Base-by-base conservation (phyloP, 1,284 basidiomycete genomes). In the Heterobasidion annosum region DNA sequence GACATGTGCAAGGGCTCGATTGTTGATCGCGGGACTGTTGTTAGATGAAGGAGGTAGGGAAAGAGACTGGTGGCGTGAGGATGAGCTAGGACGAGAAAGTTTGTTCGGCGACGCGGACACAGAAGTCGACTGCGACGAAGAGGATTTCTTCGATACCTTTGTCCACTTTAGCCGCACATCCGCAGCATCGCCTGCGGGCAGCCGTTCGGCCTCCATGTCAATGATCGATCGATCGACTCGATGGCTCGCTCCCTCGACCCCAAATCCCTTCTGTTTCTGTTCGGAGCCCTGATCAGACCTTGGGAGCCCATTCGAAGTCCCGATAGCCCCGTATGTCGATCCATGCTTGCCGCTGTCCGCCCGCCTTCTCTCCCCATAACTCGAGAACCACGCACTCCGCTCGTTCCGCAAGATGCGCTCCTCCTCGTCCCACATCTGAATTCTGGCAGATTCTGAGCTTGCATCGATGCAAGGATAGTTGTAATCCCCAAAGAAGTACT, bases 401-500 rank as follows among this genome's bases (percentile, higher is more conserved):
- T 86, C 82, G 63, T 88, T 75, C 46, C 81, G 70, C 58, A 88
- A 64, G 40, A 88, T 82, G 46, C 83, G 70, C 64, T 87, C 85
- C 65, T 85, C 84, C 62, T 83, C 86, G 47, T 78, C 77, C 87
- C 85, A 86, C 68, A 90, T 87, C 46, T 68, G 67, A 55, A 66
- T 68, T 59, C 80, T 72, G 42, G 88, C 88, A 52, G 74, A 67
- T 70, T 93, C 82, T 48, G 89, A 82, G 65, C 85, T 91, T 40
- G 91, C 85, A 63, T 95, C 93, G 56, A 95, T 85, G 59, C 84
- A 86, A 0, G 92, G 92, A 66, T 96, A 97, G 61, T 89, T 84
- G 64, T 94, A 93, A 71, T 98, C 93, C 8, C 96, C 97, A 63
- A 96, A 93, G 19, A 93, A 72, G 54, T 91, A 86, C 59, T 79